Evolutionary conservation across 73 alveolate genomes (phyloP).

Genomic region (Stentor coeruleus): DNA sequence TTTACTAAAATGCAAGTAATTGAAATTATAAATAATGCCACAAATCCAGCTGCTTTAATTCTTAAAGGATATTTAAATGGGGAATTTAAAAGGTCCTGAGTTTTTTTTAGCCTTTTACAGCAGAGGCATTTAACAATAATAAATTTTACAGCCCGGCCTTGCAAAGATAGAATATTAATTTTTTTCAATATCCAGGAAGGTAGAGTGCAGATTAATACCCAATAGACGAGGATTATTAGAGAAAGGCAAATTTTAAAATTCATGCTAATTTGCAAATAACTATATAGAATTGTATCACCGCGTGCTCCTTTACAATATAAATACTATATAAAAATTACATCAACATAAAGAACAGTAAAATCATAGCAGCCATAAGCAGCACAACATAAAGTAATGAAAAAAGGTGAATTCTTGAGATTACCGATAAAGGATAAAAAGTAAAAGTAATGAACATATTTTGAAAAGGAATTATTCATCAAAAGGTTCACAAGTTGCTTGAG

Average conservation of each 20-base stretch:
- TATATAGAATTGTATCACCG: no score
- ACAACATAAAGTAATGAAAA: background rate
- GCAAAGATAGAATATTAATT: no score
- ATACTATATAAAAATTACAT: background rate
- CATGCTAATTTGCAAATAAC: no score
- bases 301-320: no score
- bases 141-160: no score
- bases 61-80: background rate
- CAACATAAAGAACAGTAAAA: background rate
- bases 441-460: background rate
- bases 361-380: background rate
- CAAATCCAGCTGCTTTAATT: background rate
- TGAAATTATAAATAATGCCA: background rate
- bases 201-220: no score
- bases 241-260: no score
- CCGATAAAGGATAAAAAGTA: background rate
- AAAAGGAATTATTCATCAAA: background rate
- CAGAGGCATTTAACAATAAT: background rate
- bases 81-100: background rate
- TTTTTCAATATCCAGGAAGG: no score
- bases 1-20: background rate
- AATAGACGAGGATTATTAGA: no score
- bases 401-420: slow-evolving; percentile 6
- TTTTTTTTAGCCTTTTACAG: background rate
- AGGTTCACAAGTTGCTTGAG: background rate